These are phyloP conservation scores for Amanita fuliginea DNA, from an alignment of 768 basidiomycete genomes.

Conservation along the genomic window DNA sequence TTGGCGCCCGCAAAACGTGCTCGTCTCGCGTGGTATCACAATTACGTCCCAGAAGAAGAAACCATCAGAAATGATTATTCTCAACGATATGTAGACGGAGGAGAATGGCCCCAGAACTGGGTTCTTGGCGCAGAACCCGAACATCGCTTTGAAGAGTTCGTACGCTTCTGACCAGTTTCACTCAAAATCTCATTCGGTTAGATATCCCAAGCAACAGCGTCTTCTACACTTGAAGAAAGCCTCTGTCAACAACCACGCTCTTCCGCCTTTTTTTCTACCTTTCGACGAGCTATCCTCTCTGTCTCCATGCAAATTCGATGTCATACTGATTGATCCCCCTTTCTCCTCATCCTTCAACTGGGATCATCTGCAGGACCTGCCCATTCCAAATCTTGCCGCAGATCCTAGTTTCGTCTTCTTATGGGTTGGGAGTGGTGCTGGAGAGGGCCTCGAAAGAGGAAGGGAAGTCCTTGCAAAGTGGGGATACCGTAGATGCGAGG, in stretches of 20 bases:
- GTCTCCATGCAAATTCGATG: constrained; percentile 72
- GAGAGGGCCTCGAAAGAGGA: constrained; percentile 85
- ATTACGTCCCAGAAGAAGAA: constrained; percentile 90
- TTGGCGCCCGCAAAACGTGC: constrained; percentile 64
- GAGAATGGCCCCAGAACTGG: constrained; percentile 92
- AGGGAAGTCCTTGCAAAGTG: constrained; percentile 85
- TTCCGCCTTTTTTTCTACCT: constrained; percentile 65
- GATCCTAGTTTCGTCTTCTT: constrained; percentile 93
- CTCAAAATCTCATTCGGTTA: constrained; percentile 19
- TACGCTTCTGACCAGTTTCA: constrained; percentile 9
- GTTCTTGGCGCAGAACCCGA: constrained; percentile 85
- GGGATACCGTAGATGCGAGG: constrained; percentile 93
- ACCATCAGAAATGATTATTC: constrained; percentile 95
- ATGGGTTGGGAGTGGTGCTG: constrained; percentile 90
- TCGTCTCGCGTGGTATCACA: constrained; percentile 55
- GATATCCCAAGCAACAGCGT: constrained; percentile 91
- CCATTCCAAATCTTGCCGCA: constrained; percentile 71
- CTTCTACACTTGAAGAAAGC: constrained; percentile 75
- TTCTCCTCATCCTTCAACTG: constrained; percentile 81
- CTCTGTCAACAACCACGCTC: constrained; percentile 57
- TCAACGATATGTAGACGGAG: constrained; percentile 80
- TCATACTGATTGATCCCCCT: constrained; percentile 85
- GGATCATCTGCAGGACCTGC: constrained; percentile 74
- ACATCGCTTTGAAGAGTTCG: constrained; percentile 88
- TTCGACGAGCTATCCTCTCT: constrained; percentile 44